Conservation (phyloP, 75 land plant genomes). For the Picea glauca region DNA sequence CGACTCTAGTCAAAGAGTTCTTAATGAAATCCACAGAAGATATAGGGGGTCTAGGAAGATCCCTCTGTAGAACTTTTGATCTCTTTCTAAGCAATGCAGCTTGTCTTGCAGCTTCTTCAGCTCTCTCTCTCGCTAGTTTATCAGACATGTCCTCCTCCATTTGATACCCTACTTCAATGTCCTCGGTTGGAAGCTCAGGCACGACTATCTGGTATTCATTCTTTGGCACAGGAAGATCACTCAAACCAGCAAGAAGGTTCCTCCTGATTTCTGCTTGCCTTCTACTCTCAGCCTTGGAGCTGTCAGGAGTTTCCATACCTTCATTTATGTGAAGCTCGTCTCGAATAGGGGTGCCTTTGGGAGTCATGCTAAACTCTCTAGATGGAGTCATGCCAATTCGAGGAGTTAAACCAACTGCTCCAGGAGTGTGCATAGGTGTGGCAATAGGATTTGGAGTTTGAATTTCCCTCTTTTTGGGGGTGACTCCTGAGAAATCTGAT, state of each 20-base stretch:
- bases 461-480: constrained; percentile 84
- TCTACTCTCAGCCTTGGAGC: constrained; percentile 62
- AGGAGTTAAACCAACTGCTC: constrained; percentile 69
- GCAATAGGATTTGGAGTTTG: constrained; percentile 92
- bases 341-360: constrained; percentile 84
- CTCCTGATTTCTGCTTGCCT: constrained; percentile 77
- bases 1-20: constrained; percentile 44
- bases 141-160: constrained; percentile 98
- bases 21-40: constrained; percentile 64
- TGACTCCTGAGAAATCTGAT: constrained; percentile 95
- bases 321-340: constrained; percentile 97
- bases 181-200: constrained; percentile 66
- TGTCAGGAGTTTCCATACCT: constrained; percentile 70
- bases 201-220: constrained; percentile 90
- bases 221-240: constrained; percentile 76
- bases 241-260: constrained; percentile 63
- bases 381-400: constrained; percentile 83
- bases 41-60: constrained; percentile 84
- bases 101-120: constrained; percentile 77
- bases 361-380: constrained; percentile 70
- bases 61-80: constrained; percentile 94
- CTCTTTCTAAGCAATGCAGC: constrained; percentile 79
- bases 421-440: constrained; percentile 82
- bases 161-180: constrained; percentile 60
- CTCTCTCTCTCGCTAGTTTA: constrained; percentile 64